Base-by-base conservation (phyloP, 768 basidiomycete species). In the Lactifluus volemus region DNA sequence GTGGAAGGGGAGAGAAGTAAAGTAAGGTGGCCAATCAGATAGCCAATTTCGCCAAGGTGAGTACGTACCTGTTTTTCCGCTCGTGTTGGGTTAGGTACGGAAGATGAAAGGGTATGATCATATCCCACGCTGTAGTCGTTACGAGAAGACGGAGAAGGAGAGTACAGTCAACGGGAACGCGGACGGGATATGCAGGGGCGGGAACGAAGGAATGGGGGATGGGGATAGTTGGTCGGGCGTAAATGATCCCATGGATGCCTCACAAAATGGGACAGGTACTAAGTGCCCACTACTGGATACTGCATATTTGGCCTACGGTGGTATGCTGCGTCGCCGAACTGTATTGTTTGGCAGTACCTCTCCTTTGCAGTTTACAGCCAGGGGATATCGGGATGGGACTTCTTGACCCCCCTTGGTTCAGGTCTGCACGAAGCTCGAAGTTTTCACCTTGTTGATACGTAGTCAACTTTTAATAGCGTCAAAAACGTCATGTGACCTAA, bases 361-460 rank as follows among this genome's bases (percentile, higher is more conserved):
- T 25, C 25, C 25, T 25, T 25, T 25, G 25, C 25, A 25, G 25
- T 25, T 25, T 25, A n/a, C n/a, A n/a, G 36, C n/a, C n/a, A n/a
- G n/a, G n/a, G n/a, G n/a, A n/a, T n/a, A n/a, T n/a, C n/a, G n/a
- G n/a, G n/a, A n/a, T n/a, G n/a, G n/a, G n/a, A n/a, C n/a, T n/a
- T n/a, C n/a, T n/a, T n/a, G n/a, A n/a, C n/a, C n/a, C n/a, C n/a
- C n/a, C n/a, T n/a, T n/a, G n/a, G 75, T 99, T 98, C 68, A 99
- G 84, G 76, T 32, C 96, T 58, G 93, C 87, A 58, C 91, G 86
- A 72, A 98, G 89, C 77, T 98, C 96, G 75, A 87, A 98, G 80
- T 97, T 97, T 79, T 97, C 94, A 71, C 94, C 94, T 80, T 68
- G 67, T 30, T 66, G 58, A 34, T 67, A n/a, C n/a, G n/a, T n/a